These are phyloP conservation scores for Annulohypoxylon stygium DNA, from an alignment of 495 filamentous ascomycete species.

Conservation along the genomic window DNA sequence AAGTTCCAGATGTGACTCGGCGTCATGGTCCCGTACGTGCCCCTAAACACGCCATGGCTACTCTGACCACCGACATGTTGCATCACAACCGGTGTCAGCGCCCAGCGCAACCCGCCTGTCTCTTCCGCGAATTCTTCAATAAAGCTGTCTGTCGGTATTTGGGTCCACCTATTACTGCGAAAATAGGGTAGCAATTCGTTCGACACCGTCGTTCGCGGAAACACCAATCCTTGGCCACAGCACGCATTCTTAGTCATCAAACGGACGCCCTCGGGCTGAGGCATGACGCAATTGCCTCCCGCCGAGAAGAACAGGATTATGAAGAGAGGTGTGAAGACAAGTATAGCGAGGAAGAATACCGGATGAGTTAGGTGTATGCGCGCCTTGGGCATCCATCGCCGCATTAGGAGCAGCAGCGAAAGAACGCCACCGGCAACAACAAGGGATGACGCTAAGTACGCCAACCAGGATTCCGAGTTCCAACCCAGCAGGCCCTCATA, in stretches of 20 bases:
- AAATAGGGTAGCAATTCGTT: conserved; percentile 39
- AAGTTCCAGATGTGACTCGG: conserved; percentile 45
- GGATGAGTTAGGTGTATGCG: conserved; percentile 30
- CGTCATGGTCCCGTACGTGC: conserved; percentile 15
- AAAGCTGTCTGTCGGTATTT: conserved; percentile 46
- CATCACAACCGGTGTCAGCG: conserved; percentile 61
- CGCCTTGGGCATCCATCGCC: conserved; percentile 24
- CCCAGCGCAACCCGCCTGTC: conserved; percentile 55
- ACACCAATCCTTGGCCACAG: conserved; percentile 51
- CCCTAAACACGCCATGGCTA: conserved; percentile 39
- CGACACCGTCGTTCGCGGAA: conserved; percentile 31
- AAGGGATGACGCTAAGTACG: conserved; percentile 57
- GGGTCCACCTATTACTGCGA: conserved; percentile 36
- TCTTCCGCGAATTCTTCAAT: conserved; percentile 42
- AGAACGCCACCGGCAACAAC: conserved; percentile 24
- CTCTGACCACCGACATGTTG: conserved; percentile 64
- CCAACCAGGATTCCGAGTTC: conserved; percentile 65
- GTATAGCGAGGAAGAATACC: conserved; percentile 31
- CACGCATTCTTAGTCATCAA: conserved; percentile 65
- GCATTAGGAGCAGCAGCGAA: conserved; percentile 17
- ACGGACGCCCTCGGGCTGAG: conserved; percentile 54
- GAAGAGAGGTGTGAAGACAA: conserved; percentile 45
- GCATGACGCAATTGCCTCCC: conserved; percentile 49
- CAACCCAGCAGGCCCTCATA: conserved; percentile 68
- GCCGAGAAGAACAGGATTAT: conserved; percentile 55